A percentile compares a stretch with the other conserved stretches of the same genome.
Conservation (phyloP, 148 eudicot species). For the Cornus suecica region DNA sequence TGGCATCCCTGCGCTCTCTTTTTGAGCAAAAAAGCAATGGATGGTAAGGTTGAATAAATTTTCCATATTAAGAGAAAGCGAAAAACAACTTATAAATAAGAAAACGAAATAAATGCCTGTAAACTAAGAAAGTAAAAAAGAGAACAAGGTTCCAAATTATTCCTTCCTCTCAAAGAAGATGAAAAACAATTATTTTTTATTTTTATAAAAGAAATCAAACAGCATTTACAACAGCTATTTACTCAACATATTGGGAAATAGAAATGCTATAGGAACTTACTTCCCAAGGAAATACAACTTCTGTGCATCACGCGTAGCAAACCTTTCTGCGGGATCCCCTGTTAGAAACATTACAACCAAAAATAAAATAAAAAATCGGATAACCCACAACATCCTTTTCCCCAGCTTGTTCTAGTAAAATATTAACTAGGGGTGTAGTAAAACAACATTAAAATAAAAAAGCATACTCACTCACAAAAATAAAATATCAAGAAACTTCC, state of each 20-base stretch:
- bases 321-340: slow-evolving; percentile 61
- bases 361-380: too few relatives aligned
- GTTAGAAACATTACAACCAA: slow-evolving; percentile 14
- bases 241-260: background rate
- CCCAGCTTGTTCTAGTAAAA: background rate
- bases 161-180: background rate
- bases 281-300: slow-evolving; percentile 71
- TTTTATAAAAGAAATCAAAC: background rate
- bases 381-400: background rate
- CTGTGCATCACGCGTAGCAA: slow-evolving; percentile 69
- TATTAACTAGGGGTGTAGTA: too few relatives aligned
- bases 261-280: slow-evolving; percentile 42
- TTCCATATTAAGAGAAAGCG: background rate
- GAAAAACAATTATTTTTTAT: background rate
- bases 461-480: background rate
- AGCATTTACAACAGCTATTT: background rate
- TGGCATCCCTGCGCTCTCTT: slow-evolving; percentile 80
- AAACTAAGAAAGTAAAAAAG: too few relatives aligned
- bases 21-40: slow-evolving; percentile 12
- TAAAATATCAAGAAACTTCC: background rate
- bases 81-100: background rate
- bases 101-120: background rate
- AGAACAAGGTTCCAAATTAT: background rate
- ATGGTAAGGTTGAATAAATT: background rate
- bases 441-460: background rate